Conservation (phyloP, 352 stramenopile species). For the Phytophthora citrophthora region DNA sequence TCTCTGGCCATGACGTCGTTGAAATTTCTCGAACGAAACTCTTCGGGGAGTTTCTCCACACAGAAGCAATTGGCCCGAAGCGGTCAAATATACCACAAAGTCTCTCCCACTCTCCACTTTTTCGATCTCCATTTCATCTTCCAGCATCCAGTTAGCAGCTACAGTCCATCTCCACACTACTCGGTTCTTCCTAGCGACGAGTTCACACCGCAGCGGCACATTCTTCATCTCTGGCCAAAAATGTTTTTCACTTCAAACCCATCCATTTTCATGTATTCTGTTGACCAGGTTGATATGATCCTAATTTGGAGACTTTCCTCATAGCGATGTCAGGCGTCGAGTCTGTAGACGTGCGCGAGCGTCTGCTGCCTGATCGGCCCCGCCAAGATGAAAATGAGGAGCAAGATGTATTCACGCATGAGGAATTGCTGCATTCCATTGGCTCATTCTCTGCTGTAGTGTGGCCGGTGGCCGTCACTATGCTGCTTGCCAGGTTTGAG, state of each 20-base stretch:
- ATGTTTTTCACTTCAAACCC: conserved; percentile 25
- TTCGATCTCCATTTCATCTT: conserved; percentile 11
- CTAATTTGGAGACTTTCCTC: conserved; percentile 13
- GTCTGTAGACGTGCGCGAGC: conserved; percentile 49
- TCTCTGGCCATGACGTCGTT: conserved; percentile 8
- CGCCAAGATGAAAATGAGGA: conserved; percentile 27
- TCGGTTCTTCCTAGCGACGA: conserved; percentile 18
- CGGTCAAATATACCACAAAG: conserved; percentile 27
- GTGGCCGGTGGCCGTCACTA: conserved; percentile 79
- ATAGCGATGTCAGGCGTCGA: conserved; percentile 27
- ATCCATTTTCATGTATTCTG: background rate
- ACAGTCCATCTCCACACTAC: conserved; percentile 26
- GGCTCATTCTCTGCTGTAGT: conserved; percentile 87
- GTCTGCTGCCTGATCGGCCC: conserved; percentile 39
- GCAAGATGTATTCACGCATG: conserved; percentile 65
- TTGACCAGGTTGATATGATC: background rate
- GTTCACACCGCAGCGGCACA: conserved; percentile 23
- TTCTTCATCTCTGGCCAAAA: conserved; percentile 3
- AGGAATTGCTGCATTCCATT: conserved; percentile 86
- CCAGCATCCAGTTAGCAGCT: conserved; percentile 10
- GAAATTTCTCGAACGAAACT: conserved; percentile 32
- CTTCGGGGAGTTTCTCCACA: conserved; percentile 17
- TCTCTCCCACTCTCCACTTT: conserved; percentile 21
- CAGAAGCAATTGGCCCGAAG: conserved; percentile 16
- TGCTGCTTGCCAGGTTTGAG: conserved; percentile 78